phyloP scores from a whole-genome alignment of 208 protist genomes.

The Trypanosoma boissoni region DNA sequence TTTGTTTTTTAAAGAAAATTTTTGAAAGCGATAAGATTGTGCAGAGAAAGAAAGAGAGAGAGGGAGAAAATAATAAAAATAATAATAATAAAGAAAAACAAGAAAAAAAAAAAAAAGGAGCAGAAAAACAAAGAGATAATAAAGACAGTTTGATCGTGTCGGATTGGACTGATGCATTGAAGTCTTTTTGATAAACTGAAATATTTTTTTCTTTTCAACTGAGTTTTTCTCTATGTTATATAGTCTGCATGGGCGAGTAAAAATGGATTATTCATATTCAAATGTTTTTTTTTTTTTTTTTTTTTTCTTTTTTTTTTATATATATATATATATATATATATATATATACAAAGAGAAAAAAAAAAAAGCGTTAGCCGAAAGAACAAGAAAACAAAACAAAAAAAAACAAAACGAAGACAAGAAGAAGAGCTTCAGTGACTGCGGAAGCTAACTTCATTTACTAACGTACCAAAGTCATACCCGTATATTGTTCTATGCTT shows the following conservation, averaged over 20 bases:
- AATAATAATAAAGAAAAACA: neutral
- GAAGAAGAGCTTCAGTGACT: no score
- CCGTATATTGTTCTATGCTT: no score
- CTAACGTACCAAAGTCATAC: no score
- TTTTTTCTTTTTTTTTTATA: neutral
- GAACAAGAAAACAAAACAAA: no score
- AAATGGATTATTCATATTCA: neutral
- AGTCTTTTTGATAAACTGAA: no score
- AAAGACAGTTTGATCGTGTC: neutral
- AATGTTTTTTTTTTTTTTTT: neutral
- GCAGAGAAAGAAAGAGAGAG: constrained; percentile 6
- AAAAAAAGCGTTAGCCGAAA: no score
- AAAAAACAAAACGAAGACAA: no score
- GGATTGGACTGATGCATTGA: no score
- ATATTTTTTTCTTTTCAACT: constrained; percentile 2
- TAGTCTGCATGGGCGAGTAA: no score
- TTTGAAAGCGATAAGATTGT: neutral
- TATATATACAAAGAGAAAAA: neutral
- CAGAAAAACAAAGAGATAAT: constrained; percentile 1
- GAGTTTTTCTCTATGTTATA: neutral
- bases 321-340: neutral
- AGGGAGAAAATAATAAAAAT: no score
- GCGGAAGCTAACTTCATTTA: no score
- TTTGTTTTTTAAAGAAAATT: neutral
- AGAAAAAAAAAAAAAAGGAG: neutral